Evolutionary conservation across 805 yeast genomes (phyloP).

Genomic region (Blastobotrys chiropterorum): DNA sequence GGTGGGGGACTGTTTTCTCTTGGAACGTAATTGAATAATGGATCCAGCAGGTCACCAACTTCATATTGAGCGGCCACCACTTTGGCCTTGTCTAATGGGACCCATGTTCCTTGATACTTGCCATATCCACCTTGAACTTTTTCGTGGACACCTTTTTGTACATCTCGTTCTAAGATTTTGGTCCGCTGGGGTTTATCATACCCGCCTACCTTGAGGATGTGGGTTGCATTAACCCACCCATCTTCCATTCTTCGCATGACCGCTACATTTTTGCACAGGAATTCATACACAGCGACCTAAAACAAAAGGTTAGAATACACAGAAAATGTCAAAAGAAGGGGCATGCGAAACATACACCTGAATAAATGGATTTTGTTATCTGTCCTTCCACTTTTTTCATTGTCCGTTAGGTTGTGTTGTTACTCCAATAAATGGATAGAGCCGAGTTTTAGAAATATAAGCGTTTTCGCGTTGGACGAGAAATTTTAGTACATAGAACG

Average conservation of each 20-base stretch:
- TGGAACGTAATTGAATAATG: slow-evolving; percentile 57
- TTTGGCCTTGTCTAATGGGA: slow-evolving; percentile 71
- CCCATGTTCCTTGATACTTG: slow-evolving; percentile 96
- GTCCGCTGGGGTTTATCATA: slow-evolving; percentile 94
- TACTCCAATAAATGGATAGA: no score
- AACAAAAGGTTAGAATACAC: no score
- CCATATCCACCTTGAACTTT: slow-evolving; percentile 98
- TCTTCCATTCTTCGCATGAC: slow-evolving; percentile 87
- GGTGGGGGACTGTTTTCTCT: slow-evolving; percentile 57
- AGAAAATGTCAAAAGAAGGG: no score
- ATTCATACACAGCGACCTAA: slow-evolving; percentile 39
- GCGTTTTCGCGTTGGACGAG: not conserved
- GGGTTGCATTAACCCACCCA: slow-evolving; percentile 97
- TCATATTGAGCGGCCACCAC: slow-evolving; percentile 60
- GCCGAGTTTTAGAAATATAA: no score
- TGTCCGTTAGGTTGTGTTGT: not conserved
- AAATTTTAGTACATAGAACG: not conserved
- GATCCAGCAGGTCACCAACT: slow-evolving; percentile 54
- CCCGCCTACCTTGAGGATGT: slow-evolving; percentile 85
- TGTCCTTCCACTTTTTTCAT: not conserved
- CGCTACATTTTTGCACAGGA: slow-evolving; percentile 63
- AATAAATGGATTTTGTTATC: not conserved
- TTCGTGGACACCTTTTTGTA: slow-evolving; percentile 84
- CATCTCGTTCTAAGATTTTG: slow-evolving; percentile 84
- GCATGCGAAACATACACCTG: not conserved